Evolutionary conservation across 345 rosid species (phyloP).

Genomic region (Salix udensis): DNA sequence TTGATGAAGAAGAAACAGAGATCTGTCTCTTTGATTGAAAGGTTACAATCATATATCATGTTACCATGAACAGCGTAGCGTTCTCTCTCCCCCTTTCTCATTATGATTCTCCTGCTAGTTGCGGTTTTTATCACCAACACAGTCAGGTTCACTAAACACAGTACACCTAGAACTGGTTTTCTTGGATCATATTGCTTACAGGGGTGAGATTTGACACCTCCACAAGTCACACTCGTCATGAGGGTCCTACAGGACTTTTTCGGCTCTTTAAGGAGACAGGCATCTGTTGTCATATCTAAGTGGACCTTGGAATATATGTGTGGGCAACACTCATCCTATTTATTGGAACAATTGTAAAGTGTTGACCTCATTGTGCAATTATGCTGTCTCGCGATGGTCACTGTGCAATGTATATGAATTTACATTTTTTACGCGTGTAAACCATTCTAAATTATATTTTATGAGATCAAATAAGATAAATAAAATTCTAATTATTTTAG

Average conservation of each 20-base stretch:
- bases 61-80: not conserved
- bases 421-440: not conserved
- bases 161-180: not conserved
- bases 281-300: constrained; percentile 10
- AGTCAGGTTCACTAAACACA: not conserved
- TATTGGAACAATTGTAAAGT: not conserved
- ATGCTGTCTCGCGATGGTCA: not conserved
- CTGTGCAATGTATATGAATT: not conserved
- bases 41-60: constrained; percentile 1
- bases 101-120: not conserved
- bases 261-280: constrained; percentile 10
- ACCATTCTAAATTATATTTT: no score
- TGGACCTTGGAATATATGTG: not conserved
- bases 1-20: not conserved
- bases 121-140: not conserved
- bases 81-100: no score
- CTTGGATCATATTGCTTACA: not conserved
- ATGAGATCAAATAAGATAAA: no score
- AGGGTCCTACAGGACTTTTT: constrained; percentile 4
- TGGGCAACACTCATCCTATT: no score
- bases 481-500: no score
- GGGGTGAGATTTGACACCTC: not conserved
- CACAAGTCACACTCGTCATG: not conserved
- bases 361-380: not conserved
- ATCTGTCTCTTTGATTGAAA: constrained; percentile 6